Conservation (phyloP, 257 asterid species). For the Fraxinus americana region DNA sequence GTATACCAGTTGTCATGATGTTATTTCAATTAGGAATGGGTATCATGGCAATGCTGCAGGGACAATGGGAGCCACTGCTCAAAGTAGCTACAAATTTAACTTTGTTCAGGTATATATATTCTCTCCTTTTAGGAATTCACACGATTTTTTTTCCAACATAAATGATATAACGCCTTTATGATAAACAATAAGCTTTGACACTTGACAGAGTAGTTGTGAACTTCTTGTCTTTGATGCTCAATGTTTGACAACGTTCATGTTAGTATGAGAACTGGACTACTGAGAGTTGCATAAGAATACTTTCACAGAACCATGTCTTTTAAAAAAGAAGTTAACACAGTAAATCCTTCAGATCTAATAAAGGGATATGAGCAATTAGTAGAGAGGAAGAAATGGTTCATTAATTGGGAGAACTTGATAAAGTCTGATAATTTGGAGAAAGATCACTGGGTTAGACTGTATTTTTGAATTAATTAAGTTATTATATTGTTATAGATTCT, state of each 20-base stretch:
- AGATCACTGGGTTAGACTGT: slow-evolving; percentile 83
- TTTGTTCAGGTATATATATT: slow-evolving; percentile 67
- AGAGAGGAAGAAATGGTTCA: too few species aligned
- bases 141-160: neutral
- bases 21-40: slow-evolving; percentile 80
- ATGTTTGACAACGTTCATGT: neutral
- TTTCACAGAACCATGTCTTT: neutral
- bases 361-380: too few species aligned
- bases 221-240: neutral
- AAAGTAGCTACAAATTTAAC: slow-evolving; percentile 80
- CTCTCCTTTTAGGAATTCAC: neutral
- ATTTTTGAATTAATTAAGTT: slow-evolving; percentile 16
- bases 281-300: neutral
- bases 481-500: neutral
- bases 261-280: neutral
- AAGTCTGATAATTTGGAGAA: slow-evolving; percentile 74
- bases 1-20: slow-evolving; percentile 72
- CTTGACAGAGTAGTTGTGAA: neutral
- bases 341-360: too few species aligned
- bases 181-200: too few species aligned
- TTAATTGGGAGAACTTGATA: too few species aligned
- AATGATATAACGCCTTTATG: neutral
- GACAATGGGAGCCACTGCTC: slow-evolving; percentile 91
- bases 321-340: neutral
- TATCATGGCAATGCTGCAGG: slow-evolving; percentile 93